Base-by-base conservation (phyloP, 257 asterid genomes). In the Forsythia suspensa region DNA sequence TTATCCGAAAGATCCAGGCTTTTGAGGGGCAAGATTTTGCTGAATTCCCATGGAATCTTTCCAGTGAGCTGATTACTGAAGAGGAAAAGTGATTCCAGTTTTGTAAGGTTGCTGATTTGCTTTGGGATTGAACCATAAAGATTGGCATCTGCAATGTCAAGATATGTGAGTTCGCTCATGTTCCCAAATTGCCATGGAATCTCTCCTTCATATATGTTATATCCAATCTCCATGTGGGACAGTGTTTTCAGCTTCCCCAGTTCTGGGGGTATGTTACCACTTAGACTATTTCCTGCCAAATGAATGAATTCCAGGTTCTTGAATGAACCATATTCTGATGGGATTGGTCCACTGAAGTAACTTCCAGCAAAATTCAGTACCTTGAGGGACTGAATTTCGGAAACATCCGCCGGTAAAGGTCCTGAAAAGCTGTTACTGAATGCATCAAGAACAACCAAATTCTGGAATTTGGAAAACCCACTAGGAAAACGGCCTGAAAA, bases 1-100 rank as follows among this genome's bases (percentile, higher is more conserved):
- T 96, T 96, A 75, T 92, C 99, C 2, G 99, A 96, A 89, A 96
- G 98, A 91, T 96, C 99, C 91, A 96, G 86, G 85, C 99, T 96
- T 85, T 84, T 82, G 74, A 96, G 93, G 52, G 89, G 38, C 71
- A 13, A 78, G 74, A 92, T 84, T 40, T 69, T 86, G 88, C 95
- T 84, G 72, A 96, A 83, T 41, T 94, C 96, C 83, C 80, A 74
- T 20, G 98, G 96, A 43, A 96, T 85, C 51, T 77, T 66, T 11
- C 98, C 99, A 79, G 34, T 82, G 0, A 93, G 86, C 70, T 73
- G 87, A 73, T 94, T 96, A 46, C 90, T 90, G 89, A 96, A 96
- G 78, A 96, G 86, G 86, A 96, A 96, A 59, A 96, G 95, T 63
- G 99, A 92, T 10, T 82, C 90, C 34, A 96, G 96, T 18, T 87